Base-by-base conservation (phyloP, 176 grass and related monocot genomes). In the Ampelocalamus luodianensis region DNA sequence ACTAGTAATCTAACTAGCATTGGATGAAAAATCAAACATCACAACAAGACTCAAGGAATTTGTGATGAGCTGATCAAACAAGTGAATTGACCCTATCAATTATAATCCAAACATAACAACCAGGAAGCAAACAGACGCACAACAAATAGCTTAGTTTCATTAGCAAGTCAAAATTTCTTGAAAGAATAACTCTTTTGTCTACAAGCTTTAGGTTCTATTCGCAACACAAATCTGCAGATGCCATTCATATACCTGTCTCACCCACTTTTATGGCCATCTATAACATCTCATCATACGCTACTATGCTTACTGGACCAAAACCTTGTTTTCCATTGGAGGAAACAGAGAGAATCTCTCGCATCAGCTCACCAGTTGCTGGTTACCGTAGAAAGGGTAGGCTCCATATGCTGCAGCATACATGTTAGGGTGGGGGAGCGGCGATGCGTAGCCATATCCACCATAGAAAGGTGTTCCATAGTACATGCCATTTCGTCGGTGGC, bases 331-430 rank as follows among this genome's bases (percentile, higher is more conserved):
- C 61, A 4, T 15, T 13, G 68, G 48, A 79, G 84, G 80, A 79
- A 87, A 83, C 74, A 24, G 42, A 79, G 39, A 54, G 39, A 23
- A 69, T 15, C 10, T 87, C 65, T 74, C 80, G 45, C 61, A 68
- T 94, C 82, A 94, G 87, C 85, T 94, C 74, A 94, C 92, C 54
- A 90, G 92, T 69, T 94, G 87, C 86, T 92, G 92, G 77, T 83
- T 94, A 43, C 90, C 78, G 20, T 94, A 85, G 87, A 85, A 85
- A n/a, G 92, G 90, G 83, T 92, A 94, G 71, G 92, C 82, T 42
- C 92, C 92, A 11, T 94, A 94, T 14, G 87, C 65, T 26, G 92
- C 77, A 22, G 89, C 81, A 64, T 94, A 90, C 85, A 90, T 79
- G 72, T 77, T 94, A 42, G 92, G 89, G 75, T 92, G 89, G 2